Evolutionary conservation across 148 eudicot species (phyloP).

Genomic region (Simmondsia chinensis): DNA sequence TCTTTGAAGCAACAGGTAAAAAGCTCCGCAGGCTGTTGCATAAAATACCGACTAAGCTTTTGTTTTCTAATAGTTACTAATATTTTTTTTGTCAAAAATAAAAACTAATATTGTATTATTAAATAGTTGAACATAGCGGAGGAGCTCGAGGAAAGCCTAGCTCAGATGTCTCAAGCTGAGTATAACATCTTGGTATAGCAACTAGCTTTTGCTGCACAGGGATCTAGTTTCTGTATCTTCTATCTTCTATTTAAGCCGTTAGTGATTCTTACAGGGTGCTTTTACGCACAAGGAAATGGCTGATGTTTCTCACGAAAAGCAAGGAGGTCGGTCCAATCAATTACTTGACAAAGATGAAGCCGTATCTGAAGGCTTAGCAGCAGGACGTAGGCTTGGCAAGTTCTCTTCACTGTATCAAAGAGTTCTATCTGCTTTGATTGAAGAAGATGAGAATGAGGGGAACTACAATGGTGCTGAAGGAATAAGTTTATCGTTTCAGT

Average conservation of each 20-base stretch:
- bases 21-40: no score
- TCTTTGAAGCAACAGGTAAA: conserved; percentile 38
- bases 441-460: conserved; percentile 41
- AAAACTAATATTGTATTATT: background rate
- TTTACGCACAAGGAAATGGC: conserved; percentile 19
- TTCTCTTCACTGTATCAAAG: conserved; percentile 39
- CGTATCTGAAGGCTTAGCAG: conserved; percentile 10
- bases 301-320: conserved; percentile 6
- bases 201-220: conserved; percentile 3
- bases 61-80: no score
- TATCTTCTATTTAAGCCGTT: conserved; percentile 2
- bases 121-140: conserved; percentile 26
- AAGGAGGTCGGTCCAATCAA: conserved; percentile 8
- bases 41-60: no score
- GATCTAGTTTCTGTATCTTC: background rate
- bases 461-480: conserved; percentile 32
- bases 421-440: conserved; percentile 51
- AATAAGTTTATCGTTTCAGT: conserved; percentile 31
- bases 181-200: conserved; percentile 27
- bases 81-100: no score
- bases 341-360: conserved; percentile 15
- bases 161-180: conserved; percentile 20
- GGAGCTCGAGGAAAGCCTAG: conserved; percentile 25
- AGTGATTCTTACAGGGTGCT: conserved; percentile 17
- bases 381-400: conserved; percentile 21